Percentiles rank a stretch among this genome's conserved stretches.
Conservation (phyloP, 2,329 filamentous ascomycete species). For the Madurella fahalii region DNA sequence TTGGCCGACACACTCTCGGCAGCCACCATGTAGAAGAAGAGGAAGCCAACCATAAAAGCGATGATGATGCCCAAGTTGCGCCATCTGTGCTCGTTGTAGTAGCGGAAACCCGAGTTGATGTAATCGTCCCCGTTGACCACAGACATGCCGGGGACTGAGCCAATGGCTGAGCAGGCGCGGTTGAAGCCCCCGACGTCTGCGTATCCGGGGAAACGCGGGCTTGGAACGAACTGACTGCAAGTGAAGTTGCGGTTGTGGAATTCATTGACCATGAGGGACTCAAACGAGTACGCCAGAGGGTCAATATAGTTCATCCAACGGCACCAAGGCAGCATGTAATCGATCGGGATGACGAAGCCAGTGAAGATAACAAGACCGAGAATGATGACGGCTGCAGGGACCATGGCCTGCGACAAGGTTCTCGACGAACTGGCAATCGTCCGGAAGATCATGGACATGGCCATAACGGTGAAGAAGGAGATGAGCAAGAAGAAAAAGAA, state of each 20-base stretch:
- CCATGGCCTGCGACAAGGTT: constrained; percentile 62
- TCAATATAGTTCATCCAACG: constrained; percentile 81
- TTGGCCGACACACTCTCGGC: constrained; percentile 62
- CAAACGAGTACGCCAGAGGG: constrained; percentile 75
- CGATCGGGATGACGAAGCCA: constrained; percentile 61
- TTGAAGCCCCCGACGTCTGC: constrained; percentile 34
- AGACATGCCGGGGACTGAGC: constrained; percentile 49
- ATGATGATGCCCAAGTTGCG: constrained; percentile 67
- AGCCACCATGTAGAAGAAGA: constrained; percentile 57
- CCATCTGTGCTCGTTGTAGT: constrained; percentile 60
- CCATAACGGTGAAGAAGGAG: constrained; percentile 66
- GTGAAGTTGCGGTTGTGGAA: constrained; percentile 62
- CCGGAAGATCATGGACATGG: constrained; percentile 85
- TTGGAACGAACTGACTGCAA: constrained; percentile 47
- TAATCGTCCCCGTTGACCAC: constrained; percentile 58
- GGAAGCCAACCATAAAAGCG: constrained; percentile 60
- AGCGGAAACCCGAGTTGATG: constrained; percentile 51
- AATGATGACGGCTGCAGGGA: constrained; percentile 58
- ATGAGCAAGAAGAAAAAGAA: constrained; percentile 87
- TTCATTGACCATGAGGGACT: constrained; percentile 78
- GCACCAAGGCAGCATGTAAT: constrained; percentile 75
- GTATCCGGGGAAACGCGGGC: constrained; percentile 33
- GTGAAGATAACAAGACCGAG: constrained; percentile 66
- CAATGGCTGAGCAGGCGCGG: constrained; percentile 56
- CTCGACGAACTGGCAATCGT: constrained; percentile 73